phyloP scores from a whole-genome alignment of 2,329 filamentous ascomycete species.

The Juglanconis oblonga region DNA sequence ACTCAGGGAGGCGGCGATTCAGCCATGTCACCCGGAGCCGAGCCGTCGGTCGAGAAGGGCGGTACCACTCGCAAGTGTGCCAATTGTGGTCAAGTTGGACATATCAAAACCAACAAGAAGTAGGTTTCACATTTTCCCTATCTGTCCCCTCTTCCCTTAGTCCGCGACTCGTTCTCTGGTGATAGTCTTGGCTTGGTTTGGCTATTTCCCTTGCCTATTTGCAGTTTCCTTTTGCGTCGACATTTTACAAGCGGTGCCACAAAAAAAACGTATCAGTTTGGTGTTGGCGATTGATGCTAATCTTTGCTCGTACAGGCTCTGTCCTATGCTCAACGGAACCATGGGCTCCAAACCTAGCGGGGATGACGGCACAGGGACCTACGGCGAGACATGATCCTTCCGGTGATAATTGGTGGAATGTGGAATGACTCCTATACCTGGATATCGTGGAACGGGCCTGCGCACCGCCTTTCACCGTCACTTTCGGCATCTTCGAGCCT shows the following conservation, averaged over 20 bases:
- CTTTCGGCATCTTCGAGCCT: too few species aligned
- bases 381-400: slow-evolving; percentile 12
- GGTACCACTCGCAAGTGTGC: slow-evolving; percentile 90
- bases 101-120: slow-evolving; percentile 99
- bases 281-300: background rate
- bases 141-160: background rate
- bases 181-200: background rate
- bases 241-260: too few species aligned
- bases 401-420: background rate
- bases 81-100: slow-evolving; percentile 93
- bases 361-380: slow-evolving; percentile 15
- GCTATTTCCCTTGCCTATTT: too few species aligned
- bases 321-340: slow-evolving; percentile 19
- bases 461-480: background rate
- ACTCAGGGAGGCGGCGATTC: background rate
- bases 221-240: too few species aligned
- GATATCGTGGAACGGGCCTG: background rate
- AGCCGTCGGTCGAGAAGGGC: slow-evolving; percentile 46
- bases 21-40: slow-evolving; percentile 38
- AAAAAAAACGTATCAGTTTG: too few species aligned
- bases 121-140: slow-evolving; percentile 41
- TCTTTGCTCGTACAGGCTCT: background rate
- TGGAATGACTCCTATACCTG: background rate
- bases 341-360: slow-evolving; percentile 13
- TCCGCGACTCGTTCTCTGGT: background rate